Base-by-base conservation (phyloP, 2,329 filamentous ascomycete species). In the Hypomyces perniciosus region DNA sequence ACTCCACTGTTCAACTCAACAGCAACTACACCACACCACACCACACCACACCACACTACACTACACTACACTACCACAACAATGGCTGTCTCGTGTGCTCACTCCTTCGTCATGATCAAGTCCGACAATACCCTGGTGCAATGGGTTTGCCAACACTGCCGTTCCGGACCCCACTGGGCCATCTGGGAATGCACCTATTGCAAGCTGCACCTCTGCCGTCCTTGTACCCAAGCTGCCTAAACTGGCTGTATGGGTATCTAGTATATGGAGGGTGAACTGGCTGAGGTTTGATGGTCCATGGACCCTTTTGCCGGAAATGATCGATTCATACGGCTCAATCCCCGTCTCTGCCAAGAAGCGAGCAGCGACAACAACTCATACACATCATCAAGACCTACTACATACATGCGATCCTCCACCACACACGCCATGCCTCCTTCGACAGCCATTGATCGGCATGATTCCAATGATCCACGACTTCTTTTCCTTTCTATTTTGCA, bases 181-280 rank as follows among this genome's bases (percentile, higher is more conserved):
- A 86, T 87, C 61, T 86, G 79, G 57, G 81, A 86, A 65, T 87
- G 84, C 69, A 73, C 76, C 54, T 84, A 84, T 64, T 87, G 84
- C 77, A 82, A 83, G 65, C 68, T 84, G 46, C 82, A 85, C 67
- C 75, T 79, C 30, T 86, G 83, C 65, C 73, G 80, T 47, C 68
- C 73, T 28, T 86, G 83, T 63, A 74, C 75, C 43, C 71, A 78
- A 48, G 57, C 62, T 44, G 59, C 57, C 44, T 68, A 58, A 59
- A 48, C 34, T 42, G 26, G 27, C 27, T 2, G n/a, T 9, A 29
- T 13, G 20, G 13, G 27, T 29, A 13, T 20, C n/a, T 27, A 20
- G 9, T 8, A 20, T 40, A 29, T 9, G 27, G 27, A 27, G 8
- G 20, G 4, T 13, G 30, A 42, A 45, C 41, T 39, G 12, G 27